Base-by-base conservation (phyloP, 2,329 filamentous ascomycete genomes). In the Xylariomycetidae sp. region DNA sequence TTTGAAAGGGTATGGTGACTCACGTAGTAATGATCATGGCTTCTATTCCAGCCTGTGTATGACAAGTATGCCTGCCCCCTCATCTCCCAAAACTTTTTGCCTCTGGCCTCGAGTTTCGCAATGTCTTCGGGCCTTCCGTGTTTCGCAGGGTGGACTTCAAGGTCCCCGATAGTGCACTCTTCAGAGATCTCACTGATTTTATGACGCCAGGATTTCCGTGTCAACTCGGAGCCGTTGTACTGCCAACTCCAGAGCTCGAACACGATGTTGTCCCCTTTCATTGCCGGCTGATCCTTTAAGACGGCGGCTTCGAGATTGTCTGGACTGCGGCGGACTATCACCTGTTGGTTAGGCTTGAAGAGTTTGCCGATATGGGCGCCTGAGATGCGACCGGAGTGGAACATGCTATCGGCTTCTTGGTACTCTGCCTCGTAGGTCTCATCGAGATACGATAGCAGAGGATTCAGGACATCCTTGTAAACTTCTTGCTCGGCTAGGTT, bases 291-390 rank as follows among this genome's bases (percentile, higher is more conserved):
- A 5, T 24, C 8, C 6, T 16, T 17, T 12, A 32, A 22, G 10
- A 32, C 30, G n/a, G 30, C 30, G 10, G 30, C 30, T 18, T 20
- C 14, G 5, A 32, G 20, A 5, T 7, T 12, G n/a, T 17, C 30
- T 9, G 30, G 5, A 15, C 16, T 22, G n/a, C 17, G n/a, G 14
- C 22, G 30, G 14, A 14, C 17, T 13, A 32, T 25, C 5, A 32
- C 30, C 20, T 25, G 16, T 17, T 32, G 19, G 16, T 32, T 25
- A 5, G 30, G 30, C 14, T 32, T 32, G 20, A 25, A 32, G 6
- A 32, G 19, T 15, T 32, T 32, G 4, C 5, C 19, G 30, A 32
- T 17, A 18, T 32, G 30, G 20, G 15, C 8, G 20, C 20, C 12
- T 23, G 20, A 12, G 20, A 23, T 23, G 20, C 20, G 8, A 8